Evolutionary conservation across 306 rosid genomes (phyloP).

Genomic region (Clitoria ternatea): DNA sequence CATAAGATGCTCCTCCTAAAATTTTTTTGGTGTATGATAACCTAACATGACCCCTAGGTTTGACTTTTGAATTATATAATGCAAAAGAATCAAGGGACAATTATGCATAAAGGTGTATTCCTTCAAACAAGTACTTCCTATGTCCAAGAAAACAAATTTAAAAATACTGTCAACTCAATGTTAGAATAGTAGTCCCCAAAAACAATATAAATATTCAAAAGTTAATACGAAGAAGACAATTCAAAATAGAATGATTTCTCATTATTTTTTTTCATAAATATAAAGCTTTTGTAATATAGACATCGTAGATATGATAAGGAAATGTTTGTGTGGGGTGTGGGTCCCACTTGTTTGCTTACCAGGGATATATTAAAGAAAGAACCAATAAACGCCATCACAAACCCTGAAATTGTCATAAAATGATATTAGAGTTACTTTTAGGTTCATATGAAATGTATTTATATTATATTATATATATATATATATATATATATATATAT

Average conservation of each 20-base stretch:
- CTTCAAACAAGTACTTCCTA: background rate
- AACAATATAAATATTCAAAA: background rate
- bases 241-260: background rate
- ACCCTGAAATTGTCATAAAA: conserved; percentile 50
- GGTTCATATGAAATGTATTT: too few relatives aligned
- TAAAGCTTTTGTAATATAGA: background rate
- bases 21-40: too few relatives aligned
- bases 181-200: background rate
- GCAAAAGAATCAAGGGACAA: background rate
- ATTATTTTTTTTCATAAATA: background rate
- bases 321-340: background rate
- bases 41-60: too few relatives aligned
- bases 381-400: conserved; percentile 69
- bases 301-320: background rate
- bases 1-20: too few relatives aligned
- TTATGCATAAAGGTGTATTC: background rate
- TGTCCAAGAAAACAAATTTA: background rate
- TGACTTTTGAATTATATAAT: background rate
- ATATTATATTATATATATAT: too few relatives aligned
- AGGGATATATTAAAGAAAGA: conserved; percentile 60
- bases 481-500: background rate
- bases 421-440: background rate
- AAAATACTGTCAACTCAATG: background rate
- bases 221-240: background rate
- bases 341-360: conserved; percentile 43